Conservation (phyloP, 305 asterid species). For the Caryopteris hybrid region DNA sequence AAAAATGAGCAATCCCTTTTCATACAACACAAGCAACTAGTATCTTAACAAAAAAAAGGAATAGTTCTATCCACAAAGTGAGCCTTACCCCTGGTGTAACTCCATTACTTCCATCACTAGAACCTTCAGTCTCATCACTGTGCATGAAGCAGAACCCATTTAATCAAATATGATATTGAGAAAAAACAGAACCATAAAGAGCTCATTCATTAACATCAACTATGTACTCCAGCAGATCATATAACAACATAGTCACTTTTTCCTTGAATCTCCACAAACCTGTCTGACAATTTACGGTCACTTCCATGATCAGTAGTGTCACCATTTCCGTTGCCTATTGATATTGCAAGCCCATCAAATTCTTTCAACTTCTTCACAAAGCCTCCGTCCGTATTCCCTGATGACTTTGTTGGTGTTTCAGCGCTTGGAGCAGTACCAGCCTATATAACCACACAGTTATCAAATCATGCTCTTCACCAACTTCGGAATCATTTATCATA, state of each 20-base stretch:
- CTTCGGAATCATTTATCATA: neutral
- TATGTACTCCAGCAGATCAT: neutral
- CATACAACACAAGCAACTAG: neutral
- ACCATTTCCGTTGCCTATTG: conserved; percentile 65
- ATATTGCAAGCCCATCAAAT: conserved; percentile 79
- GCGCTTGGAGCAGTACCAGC: conserved; percentile 53
- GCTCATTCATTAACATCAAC: neutral
- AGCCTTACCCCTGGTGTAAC: conserved; percentile 50
- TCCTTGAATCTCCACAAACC: conserved; percentile 43
- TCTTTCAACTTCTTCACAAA: conserved; percentile 69
- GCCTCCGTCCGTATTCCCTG: conserved; percentile 56
- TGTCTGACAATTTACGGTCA: conserved; percentile 53
- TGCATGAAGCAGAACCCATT: conserved; percentile 13
- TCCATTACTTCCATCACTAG: conserved; percentile 84
- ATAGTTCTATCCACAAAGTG: neutral
- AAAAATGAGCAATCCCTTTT: neutral
- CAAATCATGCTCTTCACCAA: conserved; percentile 11
- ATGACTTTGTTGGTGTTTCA: conserved; percentile 61
- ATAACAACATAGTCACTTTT: neutral
- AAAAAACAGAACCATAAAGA: conserved; percentile 2
- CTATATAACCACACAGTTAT: conserved; percentile 32
- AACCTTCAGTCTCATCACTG: conserved; percentile 75
- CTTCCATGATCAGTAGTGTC: conserved; percentile 53
- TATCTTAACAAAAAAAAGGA: neutral
- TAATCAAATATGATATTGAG: neutral